These are phyloP conservation scores for Tetratostichococcus sp. DNA, from an alignment of 139 green algal species.

Conservation along the genomic window DNA sequence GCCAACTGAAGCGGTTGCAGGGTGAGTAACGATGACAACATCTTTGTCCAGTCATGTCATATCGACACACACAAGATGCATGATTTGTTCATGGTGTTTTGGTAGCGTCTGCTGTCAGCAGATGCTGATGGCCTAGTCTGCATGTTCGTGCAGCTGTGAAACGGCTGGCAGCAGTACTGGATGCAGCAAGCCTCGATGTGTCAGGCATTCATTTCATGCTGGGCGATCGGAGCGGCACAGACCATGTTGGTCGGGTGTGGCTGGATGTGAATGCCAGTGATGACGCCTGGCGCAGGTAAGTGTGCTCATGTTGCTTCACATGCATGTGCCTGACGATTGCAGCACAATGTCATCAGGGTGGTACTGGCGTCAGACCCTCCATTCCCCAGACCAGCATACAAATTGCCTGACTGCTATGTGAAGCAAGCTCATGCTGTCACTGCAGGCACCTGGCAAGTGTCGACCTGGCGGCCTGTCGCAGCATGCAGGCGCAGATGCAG, in stretches of 20 bases:
- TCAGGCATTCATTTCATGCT: background rate
- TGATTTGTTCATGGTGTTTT: too few relatives aligned
- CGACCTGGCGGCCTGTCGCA: background rate
- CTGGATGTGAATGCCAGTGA: background rate
- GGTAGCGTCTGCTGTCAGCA: too few relatives aligned
- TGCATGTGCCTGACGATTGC: too few relatives aligned
- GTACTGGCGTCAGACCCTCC: too few relatives aligned
- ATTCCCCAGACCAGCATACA: too few relatives aligned
- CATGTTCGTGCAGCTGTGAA: background rate
- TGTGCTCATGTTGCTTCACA: background rate
- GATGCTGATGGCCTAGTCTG: too few relatives aligned
- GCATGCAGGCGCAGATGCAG: background rate
- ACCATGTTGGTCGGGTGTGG: background rate
- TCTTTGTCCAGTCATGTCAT: too few relatives aligned
- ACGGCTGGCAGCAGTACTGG: background rate
- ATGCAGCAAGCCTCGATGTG: background rate
- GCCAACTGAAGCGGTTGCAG: background rate
- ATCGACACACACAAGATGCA: too few relatives aligned
- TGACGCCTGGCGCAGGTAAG: background rate
- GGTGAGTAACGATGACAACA: too few relatives aligned
- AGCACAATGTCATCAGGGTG: too few relatives aligned
- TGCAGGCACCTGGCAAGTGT: background rate
- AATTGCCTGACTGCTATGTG: too few relatives aligned
- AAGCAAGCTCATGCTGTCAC: too few relatives aligned
- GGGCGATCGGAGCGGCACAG: background rate